Conservation (phyloP, 768 basidiomycete species). For the Crucibulum laeve region DNA sequence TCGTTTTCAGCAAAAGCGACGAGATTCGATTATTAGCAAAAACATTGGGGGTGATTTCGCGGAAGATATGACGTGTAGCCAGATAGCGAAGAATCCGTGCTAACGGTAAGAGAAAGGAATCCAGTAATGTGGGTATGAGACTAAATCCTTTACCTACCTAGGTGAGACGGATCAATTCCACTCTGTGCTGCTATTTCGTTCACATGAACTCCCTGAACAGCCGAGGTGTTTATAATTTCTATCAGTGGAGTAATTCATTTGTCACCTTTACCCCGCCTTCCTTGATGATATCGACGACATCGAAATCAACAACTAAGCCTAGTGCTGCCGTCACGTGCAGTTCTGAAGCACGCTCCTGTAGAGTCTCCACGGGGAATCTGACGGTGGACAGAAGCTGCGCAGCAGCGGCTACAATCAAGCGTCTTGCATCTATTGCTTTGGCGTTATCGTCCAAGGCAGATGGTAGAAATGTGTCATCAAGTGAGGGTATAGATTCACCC, state of each 20-base stretch:
- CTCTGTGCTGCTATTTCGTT: neutral
- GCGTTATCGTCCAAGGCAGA: neutral
- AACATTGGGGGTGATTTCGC: slow-evolving; percentile 25
- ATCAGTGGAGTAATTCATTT: neutral
- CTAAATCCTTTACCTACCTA: neutral
- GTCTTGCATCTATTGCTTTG: slow-evolving; percentile 5
- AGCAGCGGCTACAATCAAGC: slow-evolving; percentile 18
- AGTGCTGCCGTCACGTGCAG: neutral
- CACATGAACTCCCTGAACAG: neutral
- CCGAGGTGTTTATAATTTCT: neutral
- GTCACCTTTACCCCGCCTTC: neutral
- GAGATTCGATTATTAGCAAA: slow-evolving; percentile 32
- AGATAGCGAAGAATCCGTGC: slow-evolving; percentile 29
- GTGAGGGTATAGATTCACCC: slow-evolving; percentile 12
- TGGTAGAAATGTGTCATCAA: slow-evolving; percentile 20
- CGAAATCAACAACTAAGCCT: neutral
- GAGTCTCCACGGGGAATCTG: slow-evolving; percentile 12
- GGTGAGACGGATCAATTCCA: neutral
- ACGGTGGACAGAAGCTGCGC: slow-evolving; percentile 20
- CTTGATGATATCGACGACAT: neutral
- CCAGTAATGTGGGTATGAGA: neutral
- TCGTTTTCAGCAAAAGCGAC: slow-evolving; percentile 22
- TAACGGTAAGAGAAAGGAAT: slow-evolving; percentile 9
- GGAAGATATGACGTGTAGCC: slow-evolving; percentile 29
- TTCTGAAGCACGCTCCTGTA: slow-evolving; percentile 8